Evolutionary conservation across 2,329 filamentous ascomycete genomes (phyloP).

Genomic region (Fusarium liriodendri): DNA sequence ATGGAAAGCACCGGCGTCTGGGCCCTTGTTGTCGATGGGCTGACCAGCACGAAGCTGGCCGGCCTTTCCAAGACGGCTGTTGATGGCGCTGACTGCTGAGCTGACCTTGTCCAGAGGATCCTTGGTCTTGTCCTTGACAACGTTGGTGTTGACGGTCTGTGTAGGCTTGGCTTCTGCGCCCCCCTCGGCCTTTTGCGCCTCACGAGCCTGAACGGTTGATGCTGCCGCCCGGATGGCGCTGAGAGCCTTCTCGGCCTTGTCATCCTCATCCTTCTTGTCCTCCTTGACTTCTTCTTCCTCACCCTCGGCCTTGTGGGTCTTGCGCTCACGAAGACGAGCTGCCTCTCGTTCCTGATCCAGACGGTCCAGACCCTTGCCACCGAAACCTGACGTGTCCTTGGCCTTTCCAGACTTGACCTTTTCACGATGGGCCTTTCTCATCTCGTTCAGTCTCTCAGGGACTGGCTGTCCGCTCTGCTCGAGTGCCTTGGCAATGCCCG

Average conservation of each 20-base stretch:
- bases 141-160: slow-evolving; percentile 65
- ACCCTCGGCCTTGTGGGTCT: slow-evolving; percentile 88
- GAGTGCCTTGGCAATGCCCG: slow-evolving; percentile 90
- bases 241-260: slow-evolving; percentile 77
- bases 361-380: slow-evolving; percentile 91
- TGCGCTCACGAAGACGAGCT: slow-evolving; percentile 85
- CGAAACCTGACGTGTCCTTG: slow-evolving; percentile 90
- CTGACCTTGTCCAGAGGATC: slow-evolving; percentile 87
- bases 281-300: slow-evolving; percentile 86
- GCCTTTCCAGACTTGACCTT: slow-evolving; percentile 95
- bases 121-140: slow-evolving; percentile 67
- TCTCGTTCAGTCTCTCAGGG: slow-evolving; percentile 74
- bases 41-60: slow-evolving; percentile 92
- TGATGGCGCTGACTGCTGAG: slow-evolving; percentile 91
- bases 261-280: slow-evolving; percentile 77
- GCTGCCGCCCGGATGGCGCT: slow-evolving; percentile 72
- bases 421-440: slow-evolving; percentile 80
- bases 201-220: slow-evolving; percentile 66
- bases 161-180: slow-evolving; percentile 48
- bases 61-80: slow-evolving; percentile 87
- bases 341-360: slow-evolving; percentile 92
- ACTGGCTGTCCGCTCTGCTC: slow-evolving; percentile 89
- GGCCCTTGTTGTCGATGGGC: slow-evolving; percentile 97
- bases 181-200: slow-evolving; percentile 58
- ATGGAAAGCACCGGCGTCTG: slow-evolving; percentile 96